Conservation (phyloP, 805 yeast genomes). For the Grigorovia transvaalensis region DNA sequence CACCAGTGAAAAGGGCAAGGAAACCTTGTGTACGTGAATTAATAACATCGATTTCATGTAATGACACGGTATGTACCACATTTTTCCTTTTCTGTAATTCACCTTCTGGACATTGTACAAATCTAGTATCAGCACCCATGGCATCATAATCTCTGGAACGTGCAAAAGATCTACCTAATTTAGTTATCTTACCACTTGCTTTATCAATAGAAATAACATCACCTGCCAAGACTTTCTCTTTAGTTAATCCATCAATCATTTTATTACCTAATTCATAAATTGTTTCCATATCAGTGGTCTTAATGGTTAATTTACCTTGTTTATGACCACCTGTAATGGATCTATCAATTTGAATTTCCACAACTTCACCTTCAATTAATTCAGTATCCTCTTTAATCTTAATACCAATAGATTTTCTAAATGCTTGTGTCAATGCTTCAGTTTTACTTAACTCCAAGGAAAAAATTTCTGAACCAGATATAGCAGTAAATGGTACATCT, state of each 20-base stretch:
- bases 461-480: constrained; percentile 89
- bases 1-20: constrained; percentile 87
- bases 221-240: constrained; percentile 93
- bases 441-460: constrained; percentile 90
- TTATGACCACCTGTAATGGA: constrained; percentile 95
- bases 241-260: constrained; percentile 88
- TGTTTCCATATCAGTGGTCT: constrained; percentile 97
- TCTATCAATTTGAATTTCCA: constrained; percentile 89
- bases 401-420: constrained; percentile 90
- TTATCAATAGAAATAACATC: constrained; percentile 94
- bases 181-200: constrained; percentile 87
- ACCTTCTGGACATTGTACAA: constrained; percentile 97
- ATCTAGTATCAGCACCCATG: constrained; percentile 95
- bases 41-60: constrained; percentile 95
- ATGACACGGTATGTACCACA: constrained; percentile 93
- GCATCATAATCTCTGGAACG: constrained; percentile 97
- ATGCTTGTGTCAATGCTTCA: constrained; percentile 92
- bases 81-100: constrained; percentile 93
- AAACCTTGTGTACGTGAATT: constrained; percentile 97
- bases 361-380: constrained; percentile 97
- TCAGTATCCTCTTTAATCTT: constrained; percentile 95
- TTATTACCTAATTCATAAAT: constrained; percentile 89
- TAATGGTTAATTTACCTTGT: constrained; percentile 94
- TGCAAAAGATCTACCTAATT: constrained; percentile 91
- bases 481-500: constrained; percentile 85